Conservation (phyloP, 176 grass and related monocot genomes). For the Poa annua region DNA sequence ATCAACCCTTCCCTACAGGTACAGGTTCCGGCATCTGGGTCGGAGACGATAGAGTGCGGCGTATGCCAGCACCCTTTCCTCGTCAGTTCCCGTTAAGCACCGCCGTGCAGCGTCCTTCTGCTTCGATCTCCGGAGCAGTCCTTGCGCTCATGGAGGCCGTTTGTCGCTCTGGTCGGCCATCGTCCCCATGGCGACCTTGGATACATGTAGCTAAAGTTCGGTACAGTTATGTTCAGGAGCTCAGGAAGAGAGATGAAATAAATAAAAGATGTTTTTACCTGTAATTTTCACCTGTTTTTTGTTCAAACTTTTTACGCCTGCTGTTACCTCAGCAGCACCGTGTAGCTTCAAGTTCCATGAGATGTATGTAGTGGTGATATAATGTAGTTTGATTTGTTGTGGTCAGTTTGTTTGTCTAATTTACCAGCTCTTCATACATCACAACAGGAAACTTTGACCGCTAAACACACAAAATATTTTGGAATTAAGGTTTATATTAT, state of each 20-base stretch:
- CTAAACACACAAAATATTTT: too few relatives aligned
- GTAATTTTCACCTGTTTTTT: background rate
- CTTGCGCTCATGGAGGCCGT: background rate
- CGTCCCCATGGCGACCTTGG: background rate
- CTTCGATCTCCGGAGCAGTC: background rate
- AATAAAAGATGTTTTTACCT: constrained; percentile 27
- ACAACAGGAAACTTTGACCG: too few relatives aligned
- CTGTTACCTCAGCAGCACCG: background rate
- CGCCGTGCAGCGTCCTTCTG: too few relatives aligned
- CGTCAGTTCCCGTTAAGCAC: constrained; percentile 72
- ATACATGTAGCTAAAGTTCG: constrained; percentile 9
- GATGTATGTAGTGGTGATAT: background rate
- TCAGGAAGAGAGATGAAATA: constrained; percentile 33
- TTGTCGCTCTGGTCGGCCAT: background rate
- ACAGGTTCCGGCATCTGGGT: constrained; percentile 81
- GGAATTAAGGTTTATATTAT: too few relatives aligned
- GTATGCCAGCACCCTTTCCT: constrained; percentile 97
- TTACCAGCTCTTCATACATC: too few relatives aligned
- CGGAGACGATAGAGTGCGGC: constrained; percentile 92
- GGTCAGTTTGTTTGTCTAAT: too few relatives aligned
- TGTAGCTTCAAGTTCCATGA: background rate
- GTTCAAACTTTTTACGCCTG: background rate
- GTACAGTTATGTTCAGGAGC: constrained; percentile 37
- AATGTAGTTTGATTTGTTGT: background rate
- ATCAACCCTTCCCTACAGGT: constrained; percentile 50